Base-by-base conservation (phyloP, 371 early-diverging fungal species). In the Globomyces sp. region DNA sequence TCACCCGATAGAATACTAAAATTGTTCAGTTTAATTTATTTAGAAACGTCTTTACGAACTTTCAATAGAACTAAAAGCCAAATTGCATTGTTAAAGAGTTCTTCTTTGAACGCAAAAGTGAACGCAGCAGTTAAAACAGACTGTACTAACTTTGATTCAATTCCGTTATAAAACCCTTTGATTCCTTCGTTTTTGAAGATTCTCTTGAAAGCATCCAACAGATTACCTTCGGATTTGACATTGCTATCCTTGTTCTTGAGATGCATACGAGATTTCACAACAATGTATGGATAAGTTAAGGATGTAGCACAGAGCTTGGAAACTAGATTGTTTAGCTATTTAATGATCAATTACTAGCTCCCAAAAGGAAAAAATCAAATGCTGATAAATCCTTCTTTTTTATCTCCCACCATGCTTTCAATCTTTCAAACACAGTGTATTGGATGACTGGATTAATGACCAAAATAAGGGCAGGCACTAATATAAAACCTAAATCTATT, bases 381-480 rank as follows among this genome's bases (percentile, higher is more conserved):
- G 85, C 87, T 50, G 86, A 82, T 46, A 96, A 83, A 9, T 74
- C 74, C 2, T 74, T 75, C 73, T 84, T 85, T 44, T 65, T 53
- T 69, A 79, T 78, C 58, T 79, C 76, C 9, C 89, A 63, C 66
- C 78, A 78, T 64, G 82, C 85, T 86, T 92, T 93, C 70, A 93
- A 69, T 80, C 92, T 91, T 80, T 98, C 98, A 85, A 94, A 98
- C 4, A 89, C 91, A 4, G 96, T 94, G 80, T 94, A 97, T 81
- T 98, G 97, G 73, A 98, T 97, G 68, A 95, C 92, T 51, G 98
- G 98, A 84, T 98, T 98, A 79, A 90, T 89, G 65, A 98, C 98
- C 70, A 98, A 85, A 65, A 97, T 89, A 74, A 98, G 82, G 60
- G 97, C 96, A 37, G 96, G 96, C 46, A 87, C 77, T 24, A 24